Evolutionary conservation across 106 monocot species (phyloP), one percentile per base, ranked within the genome.

Genomic region (Vanilla planifolia): DNA sequence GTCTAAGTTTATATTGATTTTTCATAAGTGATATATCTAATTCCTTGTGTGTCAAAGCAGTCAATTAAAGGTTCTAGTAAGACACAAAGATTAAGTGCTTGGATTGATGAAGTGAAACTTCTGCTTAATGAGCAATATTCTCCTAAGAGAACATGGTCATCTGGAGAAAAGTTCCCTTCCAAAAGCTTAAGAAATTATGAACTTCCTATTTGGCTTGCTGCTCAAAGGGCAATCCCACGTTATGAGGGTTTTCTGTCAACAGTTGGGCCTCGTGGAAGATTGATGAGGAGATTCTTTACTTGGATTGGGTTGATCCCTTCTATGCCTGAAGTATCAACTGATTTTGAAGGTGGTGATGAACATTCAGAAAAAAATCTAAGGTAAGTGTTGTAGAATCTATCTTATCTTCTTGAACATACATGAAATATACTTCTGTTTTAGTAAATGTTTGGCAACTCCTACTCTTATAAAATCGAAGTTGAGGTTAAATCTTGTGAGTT

Each of bases 131-230:
- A 87, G 37, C 73, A 87, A 63, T 81, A 59, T 71, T 79, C 71
- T 55, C 70, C 65, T 25, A 70, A 81, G 24, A 77, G 60, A 20
- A 42, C 72, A 14, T 44, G 43, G 6, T 55, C 68, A 32, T 68
- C 29, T 50, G 17, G 56, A 64, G 75, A 76, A 51, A 63, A 41
- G 4, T 55, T 37, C 35, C 62, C 37, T 11, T 55, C 33, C 16
- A 51, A 66, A 28, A 69, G 78, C 33, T 11, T 64, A 21, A 63
- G 72, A 29, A 78, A 81, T 48, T 63, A 14, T 16, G 71, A 83
- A 14, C 74, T 96, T 58, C 87, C 96, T 64, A 87, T 90, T 63
- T 85, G 90, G 91, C 78, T 96, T 73, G 96, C 91, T 50, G 86
- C 87, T 44, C 87, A 96, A 68, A 87, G 55, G 69, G 86, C 90